Evolutionary conservation across 164 flowering plant species (phyloP), one percentile per base, ranked within the genome.

Genomic region (Chimonanthus salicifolius): DNA sequence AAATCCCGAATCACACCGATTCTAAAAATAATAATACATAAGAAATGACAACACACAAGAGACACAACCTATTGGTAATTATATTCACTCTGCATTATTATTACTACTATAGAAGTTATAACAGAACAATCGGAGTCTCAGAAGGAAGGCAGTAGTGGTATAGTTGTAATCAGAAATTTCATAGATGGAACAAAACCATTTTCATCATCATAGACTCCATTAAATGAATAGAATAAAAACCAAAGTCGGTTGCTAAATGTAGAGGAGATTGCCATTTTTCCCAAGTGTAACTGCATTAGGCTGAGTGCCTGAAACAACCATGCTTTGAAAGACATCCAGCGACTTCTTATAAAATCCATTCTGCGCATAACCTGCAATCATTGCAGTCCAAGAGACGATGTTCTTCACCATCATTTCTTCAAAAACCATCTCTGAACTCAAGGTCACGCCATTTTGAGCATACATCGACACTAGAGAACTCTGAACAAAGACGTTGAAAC

Each of bases 351-450:
- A 71, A 5, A 60, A 79, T 58, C 80, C 83, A 64, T 80, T 80
- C 16, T 80, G 84, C 45, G 75, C 82, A 71, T 78, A 74, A 3
- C 83, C 86, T 0, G 84, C 82, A 58, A 82, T 74, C 82, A 77
- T 73, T 1, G 86, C 72, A 10, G 83, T 84, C 86, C 86, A 84
- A 3, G 82, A 80, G 49, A 82, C 82, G 3, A 73, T 54, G 54
- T 71, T 78, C 73, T 60, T 80, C 6, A 50, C 73, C 18, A 10
- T 49, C 65, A 84, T 84, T 21, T 73, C 79, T 8, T 58, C 72
- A 71, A 84, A 84, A 49, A 82, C 74, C 75, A 78, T 49, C 74
- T 73, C 78, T 6, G 82, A 76, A 71, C 47, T 64, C 62, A 15
- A 73, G 9, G 58, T 72, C 49, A 68, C 77, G 10, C 83, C 86